These are phyloP conservation scores for Lachnellula occidentalis DNA, from an alignment of 2,329 filamentous ascomycete genomes.

Conservation along the genomic window DNA sequence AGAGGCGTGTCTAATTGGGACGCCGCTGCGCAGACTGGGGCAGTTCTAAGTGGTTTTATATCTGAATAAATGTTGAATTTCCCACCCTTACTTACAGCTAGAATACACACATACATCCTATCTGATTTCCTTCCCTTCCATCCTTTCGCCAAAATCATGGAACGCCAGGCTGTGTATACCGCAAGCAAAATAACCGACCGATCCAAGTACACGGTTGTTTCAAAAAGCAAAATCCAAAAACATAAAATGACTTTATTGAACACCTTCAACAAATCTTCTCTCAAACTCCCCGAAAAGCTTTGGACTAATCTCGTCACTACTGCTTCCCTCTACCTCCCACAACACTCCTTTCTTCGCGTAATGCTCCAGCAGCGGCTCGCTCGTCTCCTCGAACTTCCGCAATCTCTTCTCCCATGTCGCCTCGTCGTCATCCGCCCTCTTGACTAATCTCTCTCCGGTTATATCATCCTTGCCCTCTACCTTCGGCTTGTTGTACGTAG, in stretches of 20 bases:
- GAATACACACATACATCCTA: background rate
- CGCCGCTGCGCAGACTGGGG: no score
- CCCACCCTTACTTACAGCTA: background rate
- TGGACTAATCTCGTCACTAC: slow-evolving; percentile 93
- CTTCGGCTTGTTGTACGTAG: slow-evolving; percentile 81
- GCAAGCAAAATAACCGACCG: background rate
- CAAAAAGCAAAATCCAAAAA: background rate
- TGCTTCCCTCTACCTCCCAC: slow-evolving; percentile 81
- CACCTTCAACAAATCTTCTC: slow-evolving; percentile 55
- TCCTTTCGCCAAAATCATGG: background rate
- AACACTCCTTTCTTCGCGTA: slow-evolving; percentile 81
- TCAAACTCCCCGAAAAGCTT: slow-evolving; percentile 80
- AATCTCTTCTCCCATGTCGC: slow-evolving; percentile 79
- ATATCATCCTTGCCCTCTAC: slow-evolving; percentile 79
- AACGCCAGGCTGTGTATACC: background rate
- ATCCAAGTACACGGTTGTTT: background rate
- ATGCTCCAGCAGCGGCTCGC: slow-evolving; percentile 77
- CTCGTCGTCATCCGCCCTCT: slow-evolving; percentile 80
- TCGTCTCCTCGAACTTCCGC: slow-evolving; percentile 81
- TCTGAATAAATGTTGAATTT: background rate
- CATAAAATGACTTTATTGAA: background rate
- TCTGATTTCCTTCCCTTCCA: background rate
- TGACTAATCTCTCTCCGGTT: slow-evolving; percentile 79
- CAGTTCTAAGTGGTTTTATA: no score
- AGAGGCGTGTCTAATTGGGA: no score